These are phyloP conservation scores for Cenococcum geophilum DNA, from an alignment of 495 filamentous ascomycete species.

Conservation along the genomic window DNA sequence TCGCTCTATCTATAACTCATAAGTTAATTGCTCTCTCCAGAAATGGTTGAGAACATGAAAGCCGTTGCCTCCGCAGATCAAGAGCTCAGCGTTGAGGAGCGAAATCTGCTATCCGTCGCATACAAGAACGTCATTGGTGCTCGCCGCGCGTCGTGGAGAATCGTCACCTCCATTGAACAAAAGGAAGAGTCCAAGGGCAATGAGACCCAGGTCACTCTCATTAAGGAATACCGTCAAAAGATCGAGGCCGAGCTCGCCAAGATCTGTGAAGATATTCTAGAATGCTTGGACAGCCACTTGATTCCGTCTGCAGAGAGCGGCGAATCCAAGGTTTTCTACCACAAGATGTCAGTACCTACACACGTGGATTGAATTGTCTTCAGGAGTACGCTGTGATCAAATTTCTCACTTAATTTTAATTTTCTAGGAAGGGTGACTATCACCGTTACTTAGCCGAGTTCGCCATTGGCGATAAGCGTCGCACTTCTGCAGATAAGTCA, in stretches of 20 bases:
- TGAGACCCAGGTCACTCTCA: constrained; percentile 80
- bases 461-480: constrained; percentile 97
- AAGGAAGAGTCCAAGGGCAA: constrained; percentile 99
- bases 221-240: constrained; percentile 99
- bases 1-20: not conserved
- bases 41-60: constrained; percentile 99
- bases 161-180: constrained; percentile 99
- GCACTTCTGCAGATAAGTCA: constrained; percentile 89
- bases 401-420: constrained; percentile 16
- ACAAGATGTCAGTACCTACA: constrained; percentile 79
- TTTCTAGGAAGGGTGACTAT: constrained; percentile 95
- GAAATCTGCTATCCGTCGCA: constrained; percentile 95
- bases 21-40: constrained; percentile 43
- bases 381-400: not conserved
- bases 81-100: constrained; percentile 97
- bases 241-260: constrained; percentile 97
- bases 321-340: constrained; percentile 99
- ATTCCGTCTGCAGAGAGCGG: constrained; percentile 94
- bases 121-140: constrained; percentile 99
- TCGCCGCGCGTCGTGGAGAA: constrained; percentile 97
- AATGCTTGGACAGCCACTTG: constrained; percentile 91
- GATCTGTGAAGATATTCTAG: constrained; percentile 98
- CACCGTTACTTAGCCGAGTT: constrained; percentile 99
- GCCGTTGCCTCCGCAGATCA: constrained; percentile 92
- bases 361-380: not conserved